phyloP scores from a whole-genome alignment of 441 rosid species.

The Euphorbia schlechtendalii region DNA sequence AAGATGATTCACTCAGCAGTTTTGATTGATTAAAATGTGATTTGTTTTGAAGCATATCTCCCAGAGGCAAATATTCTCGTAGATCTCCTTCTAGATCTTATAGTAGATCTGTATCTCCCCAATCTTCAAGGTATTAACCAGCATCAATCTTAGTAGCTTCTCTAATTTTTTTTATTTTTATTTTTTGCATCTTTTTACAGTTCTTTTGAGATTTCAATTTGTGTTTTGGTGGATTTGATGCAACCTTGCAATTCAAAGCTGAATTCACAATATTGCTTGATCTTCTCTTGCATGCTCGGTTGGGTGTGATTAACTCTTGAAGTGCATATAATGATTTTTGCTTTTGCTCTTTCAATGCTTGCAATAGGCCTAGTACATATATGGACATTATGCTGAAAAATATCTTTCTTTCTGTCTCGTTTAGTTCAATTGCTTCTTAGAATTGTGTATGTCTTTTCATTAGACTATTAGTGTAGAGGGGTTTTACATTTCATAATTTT shows the following conservation, averaged over 20 bases:
- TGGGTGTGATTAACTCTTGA: not conserved
- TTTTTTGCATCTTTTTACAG: not conserved
- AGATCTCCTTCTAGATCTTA: conserved; percentile 39
- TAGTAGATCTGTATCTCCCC: conserved; percentile 45
- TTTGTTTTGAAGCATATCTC: conserved; percentile 46
- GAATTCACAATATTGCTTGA: not conserved
- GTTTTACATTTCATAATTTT: not conserved
- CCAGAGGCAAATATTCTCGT: conserved; percentile 26
- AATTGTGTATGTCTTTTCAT: not conserved
- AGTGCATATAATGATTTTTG: no score
- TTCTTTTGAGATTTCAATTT: not conserved
- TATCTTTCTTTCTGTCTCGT: not conserved
- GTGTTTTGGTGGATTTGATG: not conserved
- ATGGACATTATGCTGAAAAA: not conserved
- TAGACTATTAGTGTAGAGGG: not conserved
- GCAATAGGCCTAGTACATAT: not conserved
- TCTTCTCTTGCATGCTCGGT: not conserved
- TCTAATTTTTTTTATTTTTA: no score
- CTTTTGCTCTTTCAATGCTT: not conserved
- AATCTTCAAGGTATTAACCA: conserved; percentile 50
- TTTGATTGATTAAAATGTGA: conserved; percentile 8
- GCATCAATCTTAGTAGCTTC: not conserved
- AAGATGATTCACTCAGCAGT: not conserved
- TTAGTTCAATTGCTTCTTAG: not conserved
- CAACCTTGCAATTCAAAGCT: not conserved